A percentile compares a stretch with the other conserved stretches of the same genome.
These are phyloP conservation scores for Rubus parviflorus DNA, from an alignment of 306 rosid species.

Conservation along the genomic window DNA sequence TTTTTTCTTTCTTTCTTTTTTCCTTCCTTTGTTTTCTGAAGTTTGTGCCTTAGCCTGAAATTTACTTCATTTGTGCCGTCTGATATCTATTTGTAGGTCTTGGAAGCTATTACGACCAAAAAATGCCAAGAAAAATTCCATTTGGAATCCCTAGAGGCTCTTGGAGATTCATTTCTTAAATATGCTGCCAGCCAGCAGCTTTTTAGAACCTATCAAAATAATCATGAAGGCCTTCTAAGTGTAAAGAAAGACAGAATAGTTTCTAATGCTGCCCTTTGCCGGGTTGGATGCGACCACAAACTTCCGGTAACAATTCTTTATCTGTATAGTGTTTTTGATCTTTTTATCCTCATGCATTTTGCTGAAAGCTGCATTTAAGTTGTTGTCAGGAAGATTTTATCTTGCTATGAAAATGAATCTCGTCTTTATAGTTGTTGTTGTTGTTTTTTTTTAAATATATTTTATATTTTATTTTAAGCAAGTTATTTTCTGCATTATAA, in stretches of 20 bases:
- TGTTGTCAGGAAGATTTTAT: neutral
- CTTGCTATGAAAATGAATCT: neutral
- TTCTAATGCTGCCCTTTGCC: constrained; percentile 67
- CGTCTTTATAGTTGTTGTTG: too few relatives aligned
- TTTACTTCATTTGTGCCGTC: constrained; percentile 10
- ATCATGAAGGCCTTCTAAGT: constrained; percentile 80
- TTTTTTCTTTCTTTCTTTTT: neutral
- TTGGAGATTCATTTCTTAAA: constrained; percentile 92
- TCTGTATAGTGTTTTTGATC: neutral
- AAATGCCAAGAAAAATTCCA: constrained; percentile 70
- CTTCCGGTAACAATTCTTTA: constrained; percentile 56
- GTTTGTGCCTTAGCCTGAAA: neutral
- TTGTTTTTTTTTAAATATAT: too few relatives aligned
- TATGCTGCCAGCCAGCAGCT: constrained; percentile 73
- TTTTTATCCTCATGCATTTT: constrained; percentile 5
- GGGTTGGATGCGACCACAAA: constrained; percentile 51
- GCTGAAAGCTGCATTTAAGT: neutral
- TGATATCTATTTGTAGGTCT: constrained; percentile 46
- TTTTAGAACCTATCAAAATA: constrained; percentile 44
- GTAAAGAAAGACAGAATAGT: constrained; percentile 60
- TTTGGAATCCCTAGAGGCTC: constrained; percentile 84
- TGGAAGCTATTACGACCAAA: constrained; percentile 85
- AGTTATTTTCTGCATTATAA: neutral
- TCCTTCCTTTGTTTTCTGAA: neutral
- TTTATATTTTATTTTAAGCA: neutral